Base-by-base conservation (phyloP, 2,329 filamentous ascomycete species). In the Chaetothyriales sp. region DNA sequence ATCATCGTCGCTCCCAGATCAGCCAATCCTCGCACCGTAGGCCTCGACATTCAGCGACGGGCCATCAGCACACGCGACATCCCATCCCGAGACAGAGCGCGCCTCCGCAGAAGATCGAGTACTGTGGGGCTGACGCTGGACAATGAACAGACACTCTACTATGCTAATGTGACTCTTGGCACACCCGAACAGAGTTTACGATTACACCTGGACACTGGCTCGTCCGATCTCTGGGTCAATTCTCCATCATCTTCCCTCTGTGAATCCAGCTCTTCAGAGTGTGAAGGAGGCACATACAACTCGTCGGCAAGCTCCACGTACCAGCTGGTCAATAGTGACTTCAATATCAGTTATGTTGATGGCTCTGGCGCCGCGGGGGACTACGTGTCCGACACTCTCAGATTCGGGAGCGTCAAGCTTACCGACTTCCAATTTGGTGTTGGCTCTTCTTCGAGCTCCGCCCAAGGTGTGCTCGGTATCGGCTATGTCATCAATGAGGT, bases 301-400 rank as follows among this genome's bases (percentile, higher is more conserved):
- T 76, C 85, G 43, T 83, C 85, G 64, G 67, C 73, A 1, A 94
- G 88, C 0, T 87, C 85, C 1, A 86, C 87, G 1, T 90, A 89
- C 67, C 62, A 75, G 33, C 88, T 82, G 63, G 67, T 94, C 51
- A 82, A 81, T 56, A 81, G 78, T 62, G 74, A 81, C 54, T 95
- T 95, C 72, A 89, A 90, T 69, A 94, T 95, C 57, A 81, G 82
- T 1, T 95, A 95, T 59, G 83, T 85, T 43, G 89, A 95, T 67
- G 86, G 86, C 46, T 85, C 85, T 0, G 80, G 81, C 4, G 85
- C 88, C 0, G 66, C 70, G 1, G 89, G 89, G 33, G 85, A 92
- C 67, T 95, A 94, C 65, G 86, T 80, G 2, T 81, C 77, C 4
- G 89, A 95, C 63, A 83, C 75, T 0, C 66, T 79, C 43, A 57